These are phyloP conservation scores for Pseudogymnoascus sp. DNA, from an alignment of 2,329 filamentous ascomycete genomes.

Conservation along the genomic window DNA sequence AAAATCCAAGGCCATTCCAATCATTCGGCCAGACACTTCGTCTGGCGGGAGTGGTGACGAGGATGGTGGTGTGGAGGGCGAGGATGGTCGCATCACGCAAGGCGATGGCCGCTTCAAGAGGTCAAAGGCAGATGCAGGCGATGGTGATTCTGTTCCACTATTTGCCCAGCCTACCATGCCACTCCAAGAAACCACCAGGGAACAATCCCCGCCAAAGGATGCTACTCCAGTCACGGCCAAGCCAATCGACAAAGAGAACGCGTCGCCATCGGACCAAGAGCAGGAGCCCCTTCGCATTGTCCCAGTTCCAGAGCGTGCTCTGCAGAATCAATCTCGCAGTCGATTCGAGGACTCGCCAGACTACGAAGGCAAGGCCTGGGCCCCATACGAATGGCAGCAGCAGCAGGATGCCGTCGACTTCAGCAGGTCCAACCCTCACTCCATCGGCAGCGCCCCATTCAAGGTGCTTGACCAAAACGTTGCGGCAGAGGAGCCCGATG, in stretches of 20 bases:
- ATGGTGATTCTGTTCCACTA: conserved; percentile 65
- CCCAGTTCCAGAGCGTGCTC: conserved; percentile 32
- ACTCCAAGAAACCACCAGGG: conserved; percentile 28
- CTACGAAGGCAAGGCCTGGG: conserved; percentile 45
- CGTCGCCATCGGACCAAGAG: conserved; percentile 18
- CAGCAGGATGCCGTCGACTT: conserved; percentile 33
- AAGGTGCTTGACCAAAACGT: conserved; percentile 35
- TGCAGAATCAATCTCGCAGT: conserved; percentile 34
- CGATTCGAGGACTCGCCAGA: conserved; percentile 47
- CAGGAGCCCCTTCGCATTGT: conserved; percentile 25
- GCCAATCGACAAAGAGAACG: conserved; percentile 28
- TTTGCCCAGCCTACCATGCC: conserved; percentile 55
- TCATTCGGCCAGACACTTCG: conserved; percentile 57
- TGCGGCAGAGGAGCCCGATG: conserved; percentile 14
- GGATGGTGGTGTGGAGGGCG: conserved; percentile 42
- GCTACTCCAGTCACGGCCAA: conserved; percentile 12
- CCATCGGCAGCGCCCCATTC: conserved; percentile 46
- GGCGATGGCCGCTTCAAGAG: conserved; percentile 68
- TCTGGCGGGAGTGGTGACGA: conserved; percentile 34
- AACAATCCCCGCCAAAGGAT: conserved; percentile 28
- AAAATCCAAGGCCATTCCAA: conserved; percentile 77
- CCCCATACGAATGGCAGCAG: conserved; percentile 54
- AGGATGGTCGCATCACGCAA: conserved; percentile 55
- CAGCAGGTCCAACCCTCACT: conserved; percentile 39
- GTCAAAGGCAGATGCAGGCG: conserved; percentile 55